These are phyloP conservation scores for Eleusine coracana DNA, from an alignment of 176 grass and related monocot species.

Conservation along the genomic window DNA sequence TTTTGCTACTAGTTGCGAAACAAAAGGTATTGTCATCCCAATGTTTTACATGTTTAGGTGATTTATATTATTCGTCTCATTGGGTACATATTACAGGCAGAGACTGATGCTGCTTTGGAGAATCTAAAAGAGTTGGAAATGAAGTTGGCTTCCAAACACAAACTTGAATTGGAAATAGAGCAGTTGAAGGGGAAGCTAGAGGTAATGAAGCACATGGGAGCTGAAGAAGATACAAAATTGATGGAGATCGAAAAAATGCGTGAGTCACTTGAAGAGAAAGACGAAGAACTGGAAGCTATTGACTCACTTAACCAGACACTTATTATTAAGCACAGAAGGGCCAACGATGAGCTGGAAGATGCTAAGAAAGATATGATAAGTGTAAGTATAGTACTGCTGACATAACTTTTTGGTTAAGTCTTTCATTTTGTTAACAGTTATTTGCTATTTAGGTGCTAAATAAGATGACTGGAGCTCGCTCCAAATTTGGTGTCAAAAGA, in stretches of 20 bases:
- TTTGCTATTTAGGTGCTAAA: slow-evolving; percentile 52
- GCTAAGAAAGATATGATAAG: slow-evolving; percentile 55
- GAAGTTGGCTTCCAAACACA: slow-evolving; percentile 56
- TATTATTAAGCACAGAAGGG: slow-evolving; percentile 48
- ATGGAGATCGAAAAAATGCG: slow-evolving; percentile 35
- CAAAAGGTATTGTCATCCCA: slow-evolving; percentile 50
- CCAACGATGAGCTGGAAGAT: slow-evolving; percentile 61
- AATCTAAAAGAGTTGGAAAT: slow-evolving; percentile 46
- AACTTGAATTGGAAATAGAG: slow-evolving; percentile 70
- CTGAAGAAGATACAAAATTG: slow-evolving; percentile 31
- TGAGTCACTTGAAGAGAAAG: slow-evolving; percentile 48
- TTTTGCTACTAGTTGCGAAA: slow-evolving; percentile 50
- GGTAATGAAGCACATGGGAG: slow-evolving; percentile 58
- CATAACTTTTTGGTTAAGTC: slow-evolving; percentile 14
- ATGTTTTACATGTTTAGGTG: background rate
- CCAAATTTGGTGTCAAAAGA: slow-evolving; percentile 65
- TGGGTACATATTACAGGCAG: slow-evolving; percentile 41
- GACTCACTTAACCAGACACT: too few species aligned
- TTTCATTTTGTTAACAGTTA: slow-evolving; percentile 25
- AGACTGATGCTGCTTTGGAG: slow-evolving; percentile 50
- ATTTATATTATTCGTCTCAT: slow-evolving; percentile 18
- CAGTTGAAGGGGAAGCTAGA: slow-evolving; percentile 56
- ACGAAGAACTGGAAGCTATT: slow-evolving; percentile 44
- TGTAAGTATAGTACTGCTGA: slow-evolving; percentile 28
- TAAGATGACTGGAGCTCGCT: slow-evolving; percentile 36